Conservation (phyloP, 352 stramenopile species). For the Phytophthora constricta region DNA sequence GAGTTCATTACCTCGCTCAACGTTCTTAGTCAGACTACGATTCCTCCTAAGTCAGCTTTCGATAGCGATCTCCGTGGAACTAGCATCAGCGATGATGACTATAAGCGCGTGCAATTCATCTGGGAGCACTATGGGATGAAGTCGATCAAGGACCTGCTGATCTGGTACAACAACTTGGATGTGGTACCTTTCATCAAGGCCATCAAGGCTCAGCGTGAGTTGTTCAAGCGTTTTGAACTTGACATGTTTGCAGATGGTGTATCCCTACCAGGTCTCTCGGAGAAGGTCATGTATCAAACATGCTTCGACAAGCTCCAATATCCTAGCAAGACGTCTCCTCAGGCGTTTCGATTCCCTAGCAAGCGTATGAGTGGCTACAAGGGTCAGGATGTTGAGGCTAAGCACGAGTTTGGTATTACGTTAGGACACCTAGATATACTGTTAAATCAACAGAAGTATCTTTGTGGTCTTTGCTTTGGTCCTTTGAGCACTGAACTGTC, state of each 20-base stretch:
- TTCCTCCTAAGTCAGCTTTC: constrained; percentile 27
- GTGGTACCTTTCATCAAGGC: constrained; percentile 29
- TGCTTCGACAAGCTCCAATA: constrained; percentile 12
- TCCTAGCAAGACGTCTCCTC: neutral
- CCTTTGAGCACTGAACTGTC: constrained; percentile 20
- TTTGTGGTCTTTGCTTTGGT: constrained; percentile 22
- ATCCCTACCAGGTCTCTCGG: constrained; percentile 10
- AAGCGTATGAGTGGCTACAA: constrained; percentile 23
- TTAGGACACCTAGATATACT: constrained; percentile 24
- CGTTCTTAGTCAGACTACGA: constrained; percentile 19
- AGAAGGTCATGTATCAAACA: constrained; percentile 33
- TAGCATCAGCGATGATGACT: constrained; percentile 26
- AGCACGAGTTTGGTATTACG: constrained; percentile 23
- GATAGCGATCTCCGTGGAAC: constrained; percentile 14
- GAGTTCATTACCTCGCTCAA: constrained; percentile 37
- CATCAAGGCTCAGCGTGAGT: constrained; percentile 10
- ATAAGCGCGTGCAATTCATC: constrained; percentile 31
- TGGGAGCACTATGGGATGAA: constrained; percentile 45
- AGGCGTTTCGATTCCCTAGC: constrained; percentile 18
- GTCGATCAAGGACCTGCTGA: constrained; percentile 32
- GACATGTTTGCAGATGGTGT: constrained; percentile 30
- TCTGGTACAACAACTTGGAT: constrained; percentile 46
- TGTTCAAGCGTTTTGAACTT: constrained; percentile 19
- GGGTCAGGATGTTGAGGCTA: constrained; percentile 26
- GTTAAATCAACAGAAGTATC: constrained; percentile 24